Base-by-base conservation (phyloP, 345 rosid species). In the Dimocarpus longan region DNA sequence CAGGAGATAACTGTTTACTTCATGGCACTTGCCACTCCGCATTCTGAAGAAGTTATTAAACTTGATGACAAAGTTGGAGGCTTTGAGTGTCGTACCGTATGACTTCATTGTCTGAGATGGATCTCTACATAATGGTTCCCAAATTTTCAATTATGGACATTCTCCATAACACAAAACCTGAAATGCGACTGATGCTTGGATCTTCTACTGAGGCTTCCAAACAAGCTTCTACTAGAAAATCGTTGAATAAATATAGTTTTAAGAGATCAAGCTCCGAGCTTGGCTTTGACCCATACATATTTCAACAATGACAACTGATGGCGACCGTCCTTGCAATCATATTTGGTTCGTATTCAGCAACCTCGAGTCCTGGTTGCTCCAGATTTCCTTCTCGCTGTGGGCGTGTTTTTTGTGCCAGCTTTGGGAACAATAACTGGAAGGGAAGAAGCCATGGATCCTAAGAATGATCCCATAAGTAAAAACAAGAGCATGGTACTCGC, bases 1-100 rank as follows among this genome's bases (percentile, higher is more conserved):
- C 37, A 32, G 4, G 37, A 94, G 98, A 89, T 96, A 80, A 91
- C 90, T 78, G 97, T 79, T 73, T 96, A 96, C 82, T 96, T 96
- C 83, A 91, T 91, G 97, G 98, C 86, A 85, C 97, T 96, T 85
- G 97, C 98, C 48, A 91, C 91, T 56, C 99, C 99, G 77, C 92
- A 90, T 78, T 70, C 93, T 73, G 98, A 96, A 86, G 99, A 95
- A 88, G 97, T 91, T 76, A 93, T 96, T 74, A 90, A 94, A 85
- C 97, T 96, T 76, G 98, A 89, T 76, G 99, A 94, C 85, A 96
- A 93, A 88, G 97, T 96, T 85, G 99, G 99, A 65, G 99, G 86
- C 77, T 91, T 96, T 94, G 99, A 98, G 94, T 94, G 69, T 89
- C 94, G 80, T 96, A 91, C 81, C 84, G 98, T 66, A 90, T 88